Base-by-base conservation (phyloP, 2,329 filamentous ascomycete genomes). In the Gaeumannomyces sp. region DNA sequence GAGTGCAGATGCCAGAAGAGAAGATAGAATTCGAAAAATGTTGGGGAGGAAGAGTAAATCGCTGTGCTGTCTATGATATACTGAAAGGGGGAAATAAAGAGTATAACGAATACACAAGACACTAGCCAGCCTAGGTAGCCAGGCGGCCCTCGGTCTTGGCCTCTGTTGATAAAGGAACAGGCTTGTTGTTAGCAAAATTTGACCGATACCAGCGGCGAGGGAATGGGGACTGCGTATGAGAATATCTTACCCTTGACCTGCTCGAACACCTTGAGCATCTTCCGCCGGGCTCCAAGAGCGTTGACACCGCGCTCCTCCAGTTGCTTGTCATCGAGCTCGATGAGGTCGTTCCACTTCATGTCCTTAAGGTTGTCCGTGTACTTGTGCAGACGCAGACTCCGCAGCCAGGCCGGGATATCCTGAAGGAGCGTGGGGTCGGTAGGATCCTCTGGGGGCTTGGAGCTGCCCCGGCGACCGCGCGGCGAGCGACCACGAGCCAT, bases 181-280 rank as follows among this genome's bases (percentile, higher is more conserved):
- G 22, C 45, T n/a, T 14, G 27, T 62, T 22, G 29, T 29, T 33
- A 38, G 29, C n/a, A n/a, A 19, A n/a, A 3, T 4, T 25, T 22
- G 35, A 33, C 25, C 25, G 16, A 62, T 31, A 28, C 2, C 3
- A 13, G 25, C 19, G 25, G 6, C 28, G 13, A 53, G 14, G 10
- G 27, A 27, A 22, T 3, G 22, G 14, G 19, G 8, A 53, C 22
- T 14, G 59, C 19, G 2, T 25, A 8, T 10, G 22, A 35, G 2
- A 5, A 57, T 25, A 58, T 71, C 79, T 68, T 78, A 88, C 86
- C 90, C 78, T 88, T 92, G 73, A 98, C 94, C 81, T 97, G 93
- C 72, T 98, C 95, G 78, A 98, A 98, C 65, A 98, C 95, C 86
- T 99, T 99, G 67, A 99, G 81, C 92, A 99, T 96, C 85, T 99